phyloP scores from a whole-genome alignment of 2,329 filamentous ascomycete species.

The Hypoxylon sp. region DNA sequence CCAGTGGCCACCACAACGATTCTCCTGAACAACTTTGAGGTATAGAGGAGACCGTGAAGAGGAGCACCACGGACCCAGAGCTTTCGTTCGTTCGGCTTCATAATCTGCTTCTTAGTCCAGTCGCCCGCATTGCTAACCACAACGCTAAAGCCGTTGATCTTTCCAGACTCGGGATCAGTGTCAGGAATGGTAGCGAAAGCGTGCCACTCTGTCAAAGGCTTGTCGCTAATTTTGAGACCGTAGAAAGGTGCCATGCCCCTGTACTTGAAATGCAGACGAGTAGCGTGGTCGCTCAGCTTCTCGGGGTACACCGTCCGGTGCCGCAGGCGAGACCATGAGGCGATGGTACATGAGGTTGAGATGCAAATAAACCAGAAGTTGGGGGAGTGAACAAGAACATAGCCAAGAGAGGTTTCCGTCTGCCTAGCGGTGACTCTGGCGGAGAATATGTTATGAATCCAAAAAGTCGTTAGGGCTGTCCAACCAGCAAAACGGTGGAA shows the following conservation, averaged over 20 bases:
- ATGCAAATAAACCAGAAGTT: slow-evolving; percentile 78
- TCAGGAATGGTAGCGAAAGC: slow-evolving; percentile 82
- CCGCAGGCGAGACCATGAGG: slow-evolving; percentile 81
- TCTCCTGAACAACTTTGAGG: slow-evolving; percentile 75
- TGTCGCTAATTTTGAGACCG: slow-evolving; percentile 73
- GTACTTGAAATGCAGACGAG: slow-evolving; percentile 79
- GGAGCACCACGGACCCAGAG: slow-evolving; percentile 80
- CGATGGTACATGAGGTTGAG: slow-evolving; percentile 76
- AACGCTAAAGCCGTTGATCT: slow-evolving; percentile 74
- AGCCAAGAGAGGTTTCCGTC: slow-evolving; percentile 54
- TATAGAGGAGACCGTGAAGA: slow-evolving; percentile 76
- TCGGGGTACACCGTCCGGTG: slow-evolving; percentile 77
- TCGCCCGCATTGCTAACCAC: slow-evolving; percentile 83
- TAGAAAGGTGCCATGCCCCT: slow-evolving; percentile 70
- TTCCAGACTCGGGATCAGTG: slow-evolving; percentile 57
- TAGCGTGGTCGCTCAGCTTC: slow-evolving; percentile 79
- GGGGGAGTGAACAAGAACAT: slow-evolving; percentile 59
- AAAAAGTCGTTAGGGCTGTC: slow-evolving; percentile 66
- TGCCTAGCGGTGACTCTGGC: slow-evolving; percentile 62
- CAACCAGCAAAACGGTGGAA: slow-evolving; percentile 82
- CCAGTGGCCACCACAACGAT: slow-evolving; percentile 80
- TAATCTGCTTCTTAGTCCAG: slow-evolving; percentile 78
- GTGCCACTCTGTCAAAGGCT: slow-evolving; percentile 80
- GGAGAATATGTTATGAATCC: slow-evolving; percentile 75
- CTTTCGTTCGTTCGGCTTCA: slow-evolving; percentile 68